Evolutionary conservation across 2,329 filamentous ascomycete genomes (phyloP), one percentile per base, ranked within the genome.

Genomic region (Waltergamsia citrina): DNA sequence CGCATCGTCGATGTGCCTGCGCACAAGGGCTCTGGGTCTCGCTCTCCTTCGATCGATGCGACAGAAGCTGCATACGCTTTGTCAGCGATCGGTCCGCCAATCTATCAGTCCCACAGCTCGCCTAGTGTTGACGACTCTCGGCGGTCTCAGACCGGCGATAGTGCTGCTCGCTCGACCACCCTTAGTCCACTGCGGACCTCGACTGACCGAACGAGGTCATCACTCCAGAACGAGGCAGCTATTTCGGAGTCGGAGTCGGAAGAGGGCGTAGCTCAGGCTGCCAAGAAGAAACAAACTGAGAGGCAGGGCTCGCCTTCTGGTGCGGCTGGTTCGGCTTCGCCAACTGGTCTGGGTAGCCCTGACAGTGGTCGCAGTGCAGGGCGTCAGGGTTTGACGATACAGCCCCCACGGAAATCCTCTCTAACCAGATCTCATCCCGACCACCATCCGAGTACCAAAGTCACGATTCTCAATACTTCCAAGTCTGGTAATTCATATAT

Each of bases 1-100:
- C 67, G 73, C n/a, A 57, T 78, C 23, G 69, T 77, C 18, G 71
- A 77, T 23, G 71, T 77, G 5, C 45, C 63, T 7, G 62, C 60
- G 9, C 68, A 68, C 15, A 68, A 66, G 41, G 74, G 67, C 41
- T 68, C 70, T 8, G 57, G 57, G 27, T 72, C 71, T n/a, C 62
- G 66, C 24, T 56, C 62, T 29, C 63, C 58, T 19, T 74, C 69
- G 0, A 43, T 63, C 2, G 69, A 71, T 16, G 52, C 57, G 3
- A 42, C 51, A 10, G 66, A 69, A 22, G 56, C 62, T n/a, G 12
- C 47, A 51, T 10, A 8, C 62, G 62, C 11, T 52, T 60, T 11
- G 51, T 50, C 16, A 68, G 53, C 24, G 37, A 62, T 6, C 60
- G 65, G 3, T 55, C 60, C 12, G 52, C 55, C 37, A 62, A 57